Percentiles rank a stretch among this genome's conserved stretches.
Conservation (phyloP, 148 eudicot species). For the Dianthus caryophyllus region DNA sequence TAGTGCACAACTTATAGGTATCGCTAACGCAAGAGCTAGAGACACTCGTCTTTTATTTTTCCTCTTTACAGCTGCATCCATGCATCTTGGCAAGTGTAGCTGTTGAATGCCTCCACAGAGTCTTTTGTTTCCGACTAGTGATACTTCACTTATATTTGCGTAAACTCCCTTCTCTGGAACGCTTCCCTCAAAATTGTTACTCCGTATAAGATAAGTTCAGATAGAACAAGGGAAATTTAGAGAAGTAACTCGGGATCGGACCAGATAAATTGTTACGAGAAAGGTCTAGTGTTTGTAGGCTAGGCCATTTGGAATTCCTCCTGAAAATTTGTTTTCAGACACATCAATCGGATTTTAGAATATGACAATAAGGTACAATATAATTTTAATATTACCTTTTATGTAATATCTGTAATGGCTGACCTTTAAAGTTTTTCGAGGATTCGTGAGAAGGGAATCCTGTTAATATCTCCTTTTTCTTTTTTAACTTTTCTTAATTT, state of each 20-base stretch:
- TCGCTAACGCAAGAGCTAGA: not conserved
- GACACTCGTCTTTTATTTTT: not conserved
- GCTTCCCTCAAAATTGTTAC: constrained; percentile 34
- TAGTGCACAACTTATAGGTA: not conserved
- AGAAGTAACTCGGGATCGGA: constrained; percentile 28
- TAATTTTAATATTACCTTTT: too few species aligned
- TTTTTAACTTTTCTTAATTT: too few species aligned
- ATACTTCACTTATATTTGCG: constrained; percentile 25
- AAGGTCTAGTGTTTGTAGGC: constrained; percentile 29
- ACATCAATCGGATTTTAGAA: too few species aligned
- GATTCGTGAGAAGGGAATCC: too few species aligned
- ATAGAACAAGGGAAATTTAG: constrained; percentile 16
- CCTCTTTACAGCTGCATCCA: not conserved
- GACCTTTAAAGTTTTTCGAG: too few species aligned
- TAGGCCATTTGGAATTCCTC: constrained; percentile 30
- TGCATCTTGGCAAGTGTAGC: constrained; percentile 33
- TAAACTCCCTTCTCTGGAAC: constrained; percentile 35
- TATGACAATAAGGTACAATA: too few species aligned
- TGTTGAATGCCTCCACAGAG: constrained; percentile 39
- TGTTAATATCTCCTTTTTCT: too few species aligned
- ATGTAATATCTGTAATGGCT: too few species aligned
- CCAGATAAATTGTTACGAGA: constrained; percentile 41
- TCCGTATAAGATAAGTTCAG: constrained; percentile 32
- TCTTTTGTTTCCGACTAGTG: constrained; percentile 26
- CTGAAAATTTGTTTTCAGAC: constrained; percentile 32